Percentiles rank a stretch among this genome's conserved stretches.
Conservation (phyloP, 1,284 basidiomycete species). For the Ceratobasidium sp. region DNA sequence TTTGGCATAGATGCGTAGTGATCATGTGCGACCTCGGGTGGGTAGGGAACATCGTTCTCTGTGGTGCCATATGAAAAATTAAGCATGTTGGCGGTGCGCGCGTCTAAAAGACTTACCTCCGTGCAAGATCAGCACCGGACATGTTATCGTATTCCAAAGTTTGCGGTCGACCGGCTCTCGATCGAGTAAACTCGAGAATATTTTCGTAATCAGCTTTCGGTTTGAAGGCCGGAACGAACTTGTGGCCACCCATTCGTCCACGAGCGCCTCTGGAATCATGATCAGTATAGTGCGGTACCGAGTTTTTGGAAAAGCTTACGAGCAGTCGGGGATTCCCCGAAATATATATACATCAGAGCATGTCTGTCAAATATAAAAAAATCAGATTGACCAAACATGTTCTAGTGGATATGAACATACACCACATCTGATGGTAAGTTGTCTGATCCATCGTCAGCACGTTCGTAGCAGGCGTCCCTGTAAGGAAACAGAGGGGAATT, state of each 20-base stretch:
- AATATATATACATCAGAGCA: slow-evolving; percentile 43
- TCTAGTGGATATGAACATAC: neutral
- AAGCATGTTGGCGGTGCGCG: neutral
- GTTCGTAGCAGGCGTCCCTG: slow-evolving; percentile 43
- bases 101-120: slow-evolving; percentile 39
- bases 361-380: slow-evolving; percentile 15
- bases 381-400: neutral
- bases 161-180: slow-evolving; percentile 38
- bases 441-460: slow-evolving; percentile 42
- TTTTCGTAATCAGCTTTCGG: slow-evolving; percentile 41
- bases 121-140: slow-evolving; percentile 44
- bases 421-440: slow-evolving; percentile 42
- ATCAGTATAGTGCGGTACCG: neutral
- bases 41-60: slow-evolving; percentile 34
- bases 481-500: neutral
- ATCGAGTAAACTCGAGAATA: slow-evolving; percentile 43
- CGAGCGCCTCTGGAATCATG: slow-evolving; percentile 36
- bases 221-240: slow-evolving; percentile 42
- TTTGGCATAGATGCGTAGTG: slow-evolving; percentile 41
- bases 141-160: slow-evolving; percentile 35
- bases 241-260: slow-evolving; percentile 45
- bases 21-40: slow-evolving; percentile 37
- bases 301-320: slow-evolving; percentile 17
- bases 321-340: slow-evolving; percentile 42
- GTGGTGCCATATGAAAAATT: neutral